Percentiles rank a stretch among this genome's conserved stretches.
Conservation (phyloP, 305 asterid species). For the Solanum hybrid region DNA sequence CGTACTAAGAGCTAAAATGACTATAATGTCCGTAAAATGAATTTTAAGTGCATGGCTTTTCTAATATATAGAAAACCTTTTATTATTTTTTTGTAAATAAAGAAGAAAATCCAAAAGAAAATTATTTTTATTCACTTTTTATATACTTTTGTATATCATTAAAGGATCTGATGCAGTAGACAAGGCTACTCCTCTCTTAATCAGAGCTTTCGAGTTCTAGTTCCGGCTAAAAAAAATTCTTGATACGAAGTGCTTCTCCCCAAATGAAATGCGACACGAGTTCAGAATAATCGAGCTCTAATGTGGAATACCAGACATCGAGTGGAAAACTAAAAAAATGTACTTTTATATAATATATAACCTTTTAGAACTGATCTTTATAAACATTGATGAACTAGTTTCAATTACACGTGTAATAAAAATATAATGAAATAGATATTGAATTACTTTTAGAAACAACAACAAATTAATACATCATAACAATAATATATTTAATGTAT, state of each 20-base stretch:
- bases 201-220: neutral
- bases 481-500: too few species aligned
- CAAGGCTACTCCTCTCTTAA: neutral
- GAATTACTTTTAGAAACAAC: neutral
- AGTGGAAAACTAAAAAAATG: neutral
- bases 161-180: neutral
- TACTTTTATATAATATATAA: neutral
- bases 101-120: neutral
- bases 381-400: neutral
- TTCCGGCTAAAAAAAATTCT: too few species aligned
- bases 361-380: neutral
- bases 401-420: neutral
- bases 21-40: neutral
- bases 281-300: neutral
- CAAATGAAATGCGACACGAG: neutral
- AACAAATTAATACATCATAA: neutral
- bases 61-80: neutral
- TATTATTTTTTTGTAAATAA: neutral
- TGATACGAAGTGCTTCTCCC: neutral
- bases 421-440: neutral
- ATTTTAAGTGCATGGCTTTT: neutral
- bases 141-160: neutral
- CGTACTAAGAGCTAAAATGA: neutral
- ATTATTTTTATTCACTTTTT: neutral
- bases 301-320: neutral